Evolutionary conservation across 805 yeast genomes (phyloP).

Genomic region (Wickerhamomyces chaumierensis): DNA sequence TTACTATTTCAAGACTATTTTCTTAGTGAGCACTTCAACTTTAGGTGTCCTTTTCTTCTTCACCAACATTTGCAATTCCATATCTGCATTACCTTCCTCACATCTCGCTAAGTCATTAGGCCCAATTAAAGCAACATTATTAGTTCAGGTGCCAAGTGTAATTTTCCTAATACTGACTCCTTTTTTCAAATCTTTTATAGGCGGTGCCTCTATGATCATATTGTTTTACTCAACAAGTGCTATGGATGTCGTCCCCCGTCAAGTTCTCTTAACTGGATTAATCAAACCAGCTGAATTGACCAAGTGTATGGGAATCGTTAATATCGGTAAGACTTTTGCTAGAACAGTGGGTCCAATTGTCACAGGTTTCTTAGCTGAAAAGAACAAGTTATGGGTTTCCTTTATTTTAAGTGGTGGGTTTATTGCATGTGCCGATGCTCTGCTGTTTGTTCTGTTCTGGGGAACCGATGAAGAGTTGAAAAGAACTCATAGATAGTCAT

Average conservation of each 20-base stretch:
- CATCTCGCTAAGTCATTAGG: constrained; percentile 55
- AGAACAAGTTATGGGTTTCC: constrained; percentile 33
- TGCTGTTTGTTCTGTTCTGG: constrained; percentile 22
- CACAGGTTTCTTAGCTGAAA: constrained; percentile 63
- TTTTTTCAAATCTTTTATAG: constrained; percentile 22
- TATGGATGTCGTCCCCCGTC: constrained; percentile 92
- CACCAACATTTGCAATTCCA: constrained; percentile 50
- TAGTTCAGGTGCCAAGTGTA: constrained; percentile 73
- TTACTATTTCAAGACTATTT: constrained; percentile 58
- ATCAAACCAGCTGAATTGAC: constrained; percentile 57
- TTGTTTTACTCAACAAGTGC: constrained; percentile 54
- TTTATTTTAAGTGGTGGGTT: constrained; percentile 41
- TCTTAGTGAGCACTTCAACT: constrained; percentile 38
- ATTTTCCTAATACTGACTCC: constrained; percentile 47
- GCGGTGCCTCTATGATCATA: constrained; percentile 41
- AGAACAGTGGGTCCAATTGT: constrained; percentile 72
- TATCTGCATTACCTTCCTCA: constrained; percentile 73
- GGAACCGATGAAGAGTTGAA: constrained; percentile 21
- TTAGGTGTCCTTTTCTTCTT: constrained; percentile 61
- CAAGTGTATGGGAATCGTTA: constrained; percentile 74
- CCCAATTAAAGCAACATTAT: constrained; percentile 64
- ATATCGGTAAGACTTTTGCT: constrained; percentile 77
- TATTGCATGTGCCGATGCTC: constrained; percentile 27
- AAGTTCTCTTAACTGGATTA: constrained; percentile 60
- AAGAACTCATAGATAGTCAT: constrained; percentile 3